Base-by-base conservation (phyloP, 2,329 filamentous ascomycete species). In the Aspergillus pseudonomiae region DNA sequence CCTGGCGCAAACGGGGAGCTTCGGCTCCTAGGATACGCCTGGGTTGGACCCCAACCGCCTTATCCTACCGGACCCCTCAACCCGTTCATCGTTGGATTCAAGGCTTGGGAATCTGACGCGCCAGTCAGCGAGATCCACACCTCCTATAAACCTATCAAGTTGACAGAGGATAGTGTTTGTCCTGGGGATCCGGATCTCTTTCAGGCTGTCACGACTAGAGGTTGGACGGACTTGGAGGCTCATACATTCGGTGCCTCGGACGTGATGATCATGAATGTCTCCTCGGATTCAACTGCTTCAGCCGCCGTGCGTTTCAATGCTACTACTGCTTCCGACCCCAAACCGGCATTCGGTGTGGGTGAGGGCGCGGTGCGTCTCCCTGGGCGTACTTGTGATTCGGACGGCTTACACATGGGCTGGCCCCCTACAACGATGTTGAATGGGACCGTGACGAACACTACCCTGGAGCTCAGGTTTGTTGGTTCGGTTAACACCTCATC, bases 11-110 rank as follows among this genome's bases (percentile, higher is more conserved):
- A 24, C 41, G 41, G 41, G 26, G 6, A 34, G 21, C n/a, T 60
- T n/a, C 58, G 58, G 0, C 12, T 60, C 30, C 46, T 60, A 21
- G 58, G 46, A 4, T 60, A 60, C 21, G 58, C 58, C 14, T 60
- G 58, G 58, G 52, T 60, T 4, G 58, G 58, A 11, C 58, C 58
- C 19, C 58, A 28, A 7, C 45, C 58, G 24, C 58, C 58, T 10
- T 54, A 54, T 32, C 58, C 58, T 11, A 43, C 34, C 16, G 58
- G 58, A 2, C n/a, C 30, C 34, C 4, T 14, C 7, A 60, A 60
- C 34, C 34, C 58, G 4, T 52, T 53, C 12, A 43, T 54, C 4
- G 41, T 60, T 16, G 58, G 58, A 4, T 60, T 60, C 46, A 60
- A 60, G 26, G 32, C 58, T 4, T 60, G 58, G 58, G 21, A 60